A percentile compares a stretch with the other conserved stretches of the same genome.
Evolutionary conservation across 257 asterid genomes (phyloP).

Genomic region (Parsonsia alboflavescens): DNA sequence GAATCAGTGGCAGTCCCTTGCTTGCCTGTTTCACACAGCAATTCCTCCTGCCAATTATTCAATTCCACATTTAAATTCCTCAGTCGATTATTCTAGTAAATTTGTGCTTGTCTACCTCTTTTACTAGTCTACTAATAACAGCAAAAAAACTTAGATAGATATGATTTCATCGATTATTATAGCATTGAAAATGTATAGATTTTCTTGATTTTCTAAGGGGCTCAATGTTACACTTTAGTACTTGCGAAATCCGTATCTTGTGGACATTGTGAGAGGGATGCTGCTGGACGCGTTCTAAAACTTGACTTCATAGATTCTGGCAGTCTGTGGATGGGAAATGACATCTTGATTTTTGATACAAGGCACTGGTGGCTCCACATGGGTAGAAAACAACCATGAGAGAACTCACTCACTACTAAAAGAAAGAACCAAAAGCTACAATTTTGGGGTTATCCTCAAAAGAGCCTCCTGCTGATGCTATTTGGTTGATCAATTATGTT

Average conservation of each 20-base stretch:
- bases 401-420: not conserved
- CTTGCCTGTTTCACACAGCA: slow-evolving; percentile 28
- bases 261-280: slow-evolving; percentile 1
- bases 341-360: slow-evolving; percentile 1
- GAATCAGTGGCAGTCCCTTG: slow-evolving; percentile 33
- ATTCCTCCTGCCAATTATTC: slow-evolving; percentile 9
- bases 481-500: not conserved
- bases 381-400: not conserved
- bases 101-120: not conserved
- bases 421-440: not conserved
- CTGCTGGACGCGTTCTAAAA: not conserved
- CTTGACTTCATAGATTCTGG: not conserved
- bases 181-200: not conserved
- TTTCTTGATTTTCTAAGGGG: not conserved
- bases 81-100: not conserved
- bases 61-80: slow-evolving; percentile 20
- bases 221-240: not conserved
- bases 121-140: not conserved
- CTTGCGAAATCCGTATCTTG: slow-evolving; percentile 10
- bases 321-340: slow-evolving; percentile 4
- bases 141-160: not conserved
- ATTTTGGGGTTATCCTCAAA: not conserved
- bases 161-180: not conserved
- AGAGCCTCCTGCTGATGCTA: not conserved
- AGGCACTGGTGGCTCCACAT: slow-evolving; percentile 4